Evolutionary conservation across 1,139 yeast genomes (phyloP).

Genomic region (Yamadazyma triangularis): DNA sequence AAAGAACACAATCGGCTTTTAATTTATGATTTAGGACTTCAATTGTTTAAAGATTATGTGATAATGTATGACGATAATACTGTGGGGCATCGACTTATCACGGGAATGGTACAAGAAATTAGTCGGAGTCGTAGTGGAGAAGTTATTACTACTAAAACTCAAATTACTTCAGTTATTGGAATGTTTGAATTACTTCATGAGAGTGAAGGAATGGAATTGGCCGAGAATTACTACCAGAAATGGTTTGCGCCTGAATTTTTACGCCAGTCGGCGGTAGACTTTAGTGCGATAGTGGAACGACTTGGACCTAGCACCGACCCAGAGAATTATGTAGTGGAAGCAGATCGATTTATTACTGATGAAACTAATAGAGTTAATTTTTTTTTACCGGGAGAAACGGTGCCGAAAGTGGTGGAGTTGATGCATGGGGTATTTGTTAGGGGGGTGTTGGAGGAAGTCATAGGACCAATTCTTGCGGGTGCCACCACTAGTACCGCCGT

Average conservation of each 20-base stretch:
- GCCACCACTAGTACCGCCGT: too few species aligned
- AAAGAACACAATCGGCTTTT: slow-evolving; percentile 64
- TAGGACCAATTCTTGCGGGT: too few species aligned
- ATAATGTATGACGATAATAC: slow-evolving; percentile 40
- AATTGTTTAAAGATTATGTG: slow-evolving; percentile 46
- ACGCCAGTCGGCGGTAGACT: slow-evolving; percentile 52
- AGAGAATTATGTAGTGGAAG: slow-evolving; percentile 46
- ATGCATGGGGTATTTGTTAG: slow-evolving; percentile 63
- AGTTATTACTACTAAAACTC: slow-evolving; percentile 46
- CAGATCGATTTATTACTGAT: slow-evolving; percentile 50
- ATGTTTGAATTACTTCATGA: slow-evolving; percentile 62
- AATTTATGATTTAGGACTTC: slow-evolving; percentile 73
- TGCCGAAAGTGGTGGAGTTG: slow-evolving; percentile 48
- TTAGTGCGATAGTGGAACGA: slow-evolving; percentile 18
- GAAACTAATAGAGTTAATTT: slow-evolving; percentile 54
- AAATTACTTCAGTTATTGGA: slow-evolving; percentile 55
- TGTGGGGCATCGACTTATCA: slow-evolving; percentile 49
- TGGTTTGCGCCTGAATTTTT: slow-evolving; percentile 67
- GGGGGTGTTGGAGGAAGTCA: slow-evolving; percentile 43
- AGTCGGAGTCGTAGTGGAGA: slow-evolving; percentile 56
- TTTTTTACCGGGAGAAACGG: slow-evolving; percentile 52
- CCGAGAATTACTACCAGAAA: slow-evolving; percentile 56
- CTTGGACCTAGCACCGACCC: slow-evolving; percentile 5
- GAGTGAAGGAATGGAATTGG: slow-evolving; percentile 24
- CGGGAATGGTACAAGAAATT: slow-evolving; percentile 53